Percentiles rank a stretch among this genome's conserved stretches.
These are phyloP conservation scores for Boletus rubroflammeus DNA, from an alignment of 768 basidiomycete species.

Conservation along the genomic window DNA sequence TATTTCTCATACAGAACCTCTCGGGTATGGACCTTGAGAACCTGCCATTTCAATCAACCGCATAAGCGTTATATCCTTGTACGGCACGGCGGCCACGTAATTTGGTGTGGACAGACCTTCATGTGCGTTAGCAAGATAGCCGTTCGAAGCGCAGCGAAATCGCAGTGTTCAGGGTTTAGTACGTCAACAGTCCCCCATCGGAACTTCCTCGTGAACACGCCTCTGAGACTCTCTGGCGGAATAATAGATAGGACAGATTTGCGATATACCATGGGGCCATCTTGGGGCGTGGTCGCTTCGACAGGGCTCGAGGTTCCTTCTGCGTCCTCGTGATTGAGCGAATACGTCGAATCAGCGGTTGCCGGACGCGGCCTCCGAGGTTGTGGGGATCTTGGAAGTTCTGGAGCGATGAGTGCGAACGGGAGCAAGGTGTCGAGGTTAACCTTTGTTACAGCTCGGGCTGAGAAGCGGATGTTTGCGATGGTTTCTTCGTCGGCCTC, in stretches of 20 bases:
- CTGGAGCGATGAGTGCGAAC: constrained; percentile 78
- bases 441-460: constrained; percentile 57
- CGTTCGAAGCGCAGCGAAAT: constrained; percentile 81
- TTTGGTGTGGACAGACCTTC: constrained; percentile 50
- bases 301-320: constrained; percentile 17
- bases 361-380: constrained; percentile 11
- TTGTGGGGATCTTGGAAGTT: constrained; percentile 44
- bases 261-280: constrained; percentile 35
- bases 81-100: constrained; percentile 19
- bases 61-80: constrained; percentile 6
- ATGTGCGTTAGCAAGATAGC: constrained; percentile 82
- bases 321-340: constrained; percentile 14
- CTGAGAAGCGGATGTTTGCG: constrained; percentile 75
- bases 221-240: constrained; percentile 66
- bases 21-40: constrained; percentile 77
- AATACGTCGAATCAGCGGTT: constrained; percentile 20
- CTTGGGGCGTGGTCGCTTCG: constrained; percentile 36
- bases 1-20: constrained; percentile 93
- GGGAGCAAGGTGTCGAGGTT: constrained; percentile 61
- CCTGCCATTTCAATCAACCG: constrained; percentile 38
- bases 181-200: constrained; percentile 90
- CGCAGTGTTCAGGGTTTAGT: constrained; percentile 80
- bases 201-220: constrained; percentile 74
- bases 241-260: constrained; percentile 37
- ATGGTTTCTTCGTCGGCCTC: constrained; percentile 62